Base-by-base conservation (phyloP, 371 early-diverging fungal genomes). In the Lichtheimia hyalospora region DNA sequence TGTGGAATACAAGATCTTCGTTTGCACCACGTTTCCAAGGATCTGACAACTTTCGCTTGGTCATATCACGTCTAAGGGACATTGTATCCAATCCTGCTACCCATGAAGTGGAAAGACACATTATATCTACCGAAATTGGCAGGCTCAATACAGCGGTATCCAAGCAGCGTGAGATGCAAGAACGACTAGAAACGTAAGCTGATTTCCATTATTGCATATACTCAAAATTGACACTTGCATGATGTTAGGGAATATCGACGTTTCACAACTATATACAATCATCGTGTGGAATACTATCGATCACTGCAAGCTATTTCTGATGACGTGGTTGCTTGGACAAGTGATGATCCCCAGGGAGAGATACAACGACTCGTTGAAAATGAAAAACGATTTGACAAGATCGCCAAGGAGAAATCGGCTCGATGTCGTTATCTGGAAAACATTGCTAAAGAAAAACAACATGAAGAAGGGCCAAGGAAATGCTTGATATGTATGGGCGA, bases 281-380 rank as follows among this genome's bases (percentile, higher is more conserved):
- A 73, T 12, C 83, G 88, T 6, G 77, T 85, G 15, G 78, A 73
- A 14, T 89, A 86, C 61, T 89, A 77, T 55, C 67, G 74, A 7
- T 70, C 73, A 12, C 73, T 89, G 2, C 87, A 90, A 62, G 55
- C 57, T 0, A 69, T 89, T 16, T 86, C 87, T 0, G 85, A 86
- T 48, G 73, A 70, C 10, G 66, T 75, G 5, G 27, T 40, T 14
- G 67, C 54, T 7, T 71, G 80, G 62, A 58, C 69, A 49, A 62
- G 69, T 18, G 8, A 14, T 1, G 44, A 71, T 27, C 79, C 81
- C 0, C 54, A 57, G 24, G 27, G 18, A 23, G 72, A 74, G 50
- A 67, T 80, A 18, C 24, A 57, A 14, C 58, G 46, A 6, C 21
- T 77, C 14, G 41, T 69, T 23, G 65, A 66, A 13, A 71, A 71